Percentiles rank a stretch among this genome's conserved stretches.
These are phyloP conservation scores for Camptophora hylomeconis DNA, from an alignment of 2,329 filamentous ascomycete genomes.

Conservation along the genomic window DNA sequence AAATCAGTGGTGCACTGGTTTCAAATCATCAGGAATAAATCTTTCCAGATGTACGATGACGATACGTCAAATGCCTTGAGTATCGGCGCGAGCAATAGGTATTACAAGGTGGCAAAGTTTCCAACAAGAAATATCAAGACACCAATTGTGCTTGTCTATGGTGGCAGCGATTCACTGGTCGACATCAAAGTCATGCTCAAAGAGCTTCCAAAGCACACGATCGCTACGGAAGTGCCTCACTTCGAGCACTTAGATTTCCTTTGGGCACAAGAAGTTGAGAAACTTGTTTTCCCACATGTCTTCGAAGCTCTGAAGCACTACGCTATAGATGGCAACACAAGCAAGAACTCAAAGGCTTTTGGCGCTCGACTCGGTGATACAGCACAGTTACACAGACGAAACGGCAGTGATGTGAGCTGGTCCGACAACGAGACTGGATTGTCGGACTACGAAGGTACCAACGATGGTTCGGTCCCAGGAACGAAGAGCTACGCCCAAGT, in stretches of 20 bases:
- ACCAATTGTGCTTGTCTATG: constrained; percentile 84
- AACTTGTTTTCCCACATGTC: constrained; percentile 78
- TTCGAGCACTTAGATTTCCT: constrained; percentile 97
- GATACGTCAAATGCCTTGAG: constrained; percentile 69
- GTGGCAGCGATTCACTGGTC: constrained; percentile 83
- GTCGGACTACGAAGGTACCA: constrained; percentile 15
- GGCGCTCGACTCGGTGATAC: constrained; percentile 13
- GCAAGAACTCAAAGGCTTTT: constrained; percentile 10
- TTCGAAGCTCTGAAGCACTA: constrained; percentile 74
- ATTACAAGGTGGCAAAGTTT: constrained; percentile 93
- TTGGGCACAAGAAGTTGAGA: constrained; percentile 77
- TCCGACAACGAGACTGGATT: constrained; percentile 14
- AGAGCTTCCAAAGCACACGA: constrained; percentile 72
- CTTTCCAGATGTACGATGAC: constrained; percentile 98
- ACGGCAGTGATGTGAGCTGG: constrained; percentile 12
- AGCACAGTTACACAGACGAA: constrained; percentile 10
- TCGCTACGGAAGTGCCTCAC: constrained; percentile 74
- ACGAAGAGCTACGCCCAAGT: constrained; percentile 15
- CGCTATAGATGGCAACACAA: constrained; percentile 16
- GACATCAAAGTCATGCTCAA: constrained; percentile 87
- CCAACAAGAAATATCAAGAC: constrained; percentile 96
- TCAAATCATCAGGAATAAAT: constrained; percentile 92
- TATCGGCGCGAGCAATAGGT: constrained; percentile 59
- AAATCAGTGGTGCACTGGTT: constrained; percentile 99
- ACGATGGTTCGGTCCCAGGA: constrained; percentile 9